Base-by-base conservation (phyloP, 371 early-diverging fungal species). In the Rhizopus stolonifer region DNA sequence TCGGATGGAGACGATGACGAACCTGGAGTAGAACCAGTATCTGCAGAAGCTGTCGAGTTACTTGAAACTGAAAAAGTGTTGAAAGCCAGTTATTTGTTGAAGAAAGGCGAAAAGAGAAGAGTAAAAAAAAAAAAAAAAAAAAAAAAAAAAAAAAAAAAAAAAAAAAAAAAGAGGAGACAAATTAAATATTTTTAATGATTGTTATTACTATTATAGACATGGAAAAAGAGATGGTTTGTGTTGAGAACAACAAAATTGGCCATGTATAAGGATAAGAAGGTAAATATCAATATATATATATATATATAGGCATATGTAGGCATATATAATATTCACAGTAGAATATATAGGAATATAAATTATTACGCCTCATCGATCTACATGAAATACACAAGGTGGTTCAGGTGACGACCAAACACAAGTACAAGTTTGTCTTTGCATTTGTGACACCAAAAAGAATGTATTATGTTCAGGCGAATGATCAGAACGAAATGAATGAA, bases 161-260 rank as follows among this genome's bases (percentile, higher is more conserved):
- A 14, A 4, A 39, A 26, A 14, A 42, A 34, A 23, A 19, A 4
- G 36, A 15, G 21, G 25, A 23, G 4, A 33, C 10, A 10, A 19
- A 33, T 10, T 11, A 4, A 29, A 32, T 19, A n/a, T 25, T 21
- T 47, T 36, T 14, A 34, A 18, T 25, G 4, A 11, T 44, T 58
- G 10, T 56, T 56, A 15, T 24, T n/a, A n/a, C n/a, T n/a, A n/a
- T n/a, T 38, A 5, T 67, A 90, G 90, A 85, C 82, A 7, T 93
- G 92, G 93, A 91, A 90, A 65, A 83, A 81, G 49, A 79, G 91
- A 34, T 93, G 91, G 91, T 93, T 93, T 67, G 92, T 93, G 7
- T 72, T 93, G 46, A 64, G 91, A 51, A 77, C 88, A 5, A 86
- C 86, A 0, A 83, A 84, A 58, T 68, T 93, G 18, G 87, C 91